A percentile compares a stretch with the other conserved stretches of the same genome.
Conservation (phyloP, 2,329 filamentous ascomycete genomes). For the Penicillium sp. region DNA sequence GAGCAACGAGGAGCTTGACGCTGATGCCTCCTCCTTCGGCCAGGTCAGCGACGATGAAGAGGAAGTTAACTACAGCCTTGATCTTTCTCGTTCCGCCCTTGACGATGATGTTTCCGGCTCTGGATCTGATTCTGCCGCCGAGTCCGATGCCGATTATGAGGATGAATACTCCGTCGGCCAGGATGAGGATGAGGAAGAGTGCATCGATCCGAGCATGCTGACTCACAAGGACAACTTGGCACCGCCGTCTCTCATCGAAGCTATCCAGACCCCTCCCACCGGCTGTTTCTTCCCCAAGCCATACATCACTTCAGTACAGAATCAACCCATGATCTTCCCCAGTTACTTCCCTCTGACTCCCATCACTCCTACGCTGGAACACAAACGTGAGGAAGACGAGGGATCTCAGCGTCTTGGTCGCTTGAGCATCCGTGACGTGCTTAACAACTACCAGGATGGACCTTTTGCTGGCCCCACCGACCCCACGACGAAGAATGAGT, state of each 20-base stretch:
- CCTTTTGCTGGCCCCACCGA: conserved; percentile 11
- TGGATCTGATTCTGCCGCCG: background rate
- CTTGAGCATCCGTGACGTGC: conserved; percentile 9
- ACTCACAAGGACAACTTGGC: background rate
- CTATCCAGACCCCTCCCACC: background rate
- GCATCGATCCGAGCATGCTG: conserved; percentile 6
- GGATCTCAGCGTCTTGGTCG: conserved; percentile 15
- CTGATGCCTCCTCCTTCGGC: background rate
- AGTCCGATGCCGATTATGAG: conserved; percentile 1
- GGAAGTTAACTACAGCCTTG: background rate
- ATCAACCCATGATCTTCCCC: background rate
- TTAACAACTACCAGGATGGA: conserved; percentile 15
- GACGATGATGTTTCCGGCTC: background rate
- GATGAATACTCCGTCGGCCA: background rate
- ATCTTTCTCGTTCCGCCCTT: background rate
- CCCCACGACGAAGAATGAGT: background rate
- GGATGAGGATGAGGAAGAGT: conserved; percentile 5
- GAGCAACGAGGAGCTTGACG: background rate
- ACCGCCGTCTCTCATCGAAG: background rate
- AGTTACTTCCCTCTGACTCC: background rate
- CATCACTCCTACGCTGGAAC: background rate
- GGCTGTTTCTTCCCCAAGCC: background rate
- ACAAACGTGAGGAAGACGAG: conserved; percentile 22
- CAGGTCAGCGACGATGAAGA: background rate
- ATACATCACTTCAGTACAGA: background rate